Evolutionary conservation across 495 filamentous ascomycete genomes (phyloP), one percentile per base, ranked within the genome.

Genomic region (Friedmanniomyces simplex): DNA sequence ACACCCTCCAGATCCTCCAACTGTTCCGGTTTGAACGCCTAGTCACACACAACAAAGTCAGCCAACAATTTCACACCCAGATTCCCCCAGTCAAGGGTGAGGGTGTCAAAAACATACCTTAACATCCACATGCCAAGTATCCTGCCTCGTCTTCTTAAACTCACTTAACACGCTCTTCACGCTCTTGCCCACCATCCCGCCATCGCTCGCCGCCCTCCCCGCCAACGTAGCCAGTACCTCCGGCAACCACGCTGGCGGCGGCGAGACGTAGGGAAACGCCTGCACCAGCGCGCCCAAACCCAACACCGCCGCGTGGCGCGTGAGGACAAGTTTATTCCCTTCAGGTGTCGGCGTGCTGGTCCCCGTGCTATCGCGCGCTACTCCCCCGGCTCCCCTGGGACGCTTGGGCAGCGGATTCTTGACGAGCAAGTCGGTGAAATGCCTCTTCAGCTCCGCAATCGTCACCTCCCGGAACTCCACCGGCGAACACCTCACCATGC

Each of bases 81-180:
- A 20, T 36, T 2, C 32, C 25, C 1, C 11, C 16, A 30, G 54
- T 30, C n/a, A 25, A n/a, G n/a, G n/a, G n/a, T n/a, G n/a, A n/a
- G n/a, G n/a, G n/a, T n/a, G n/a, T n/a, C n/a, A n/a, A n/a, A n/a
- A 41, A 61, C 77, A 66, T 67, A 96, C 93, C 87, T 95, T 97
- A 56, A 94, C 85, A 77, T 99, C 93, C 43, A 94, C 89, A 66
- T 87, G 83, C 93, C 93, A 99, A 63, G 91, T 99, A 77, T 99
- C 93, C 72, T 97, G 94, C 70, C 93, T 84, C 50, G 94, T 97
- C 80, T 97, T 99, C 74, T 99, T 99, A 71, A 99, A 99, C 63
- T 99, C 93, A 46, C 89, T 89, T 60, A 99, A 76, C 12, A 95
- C 90, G 20, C 78, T 81, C 78, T 99, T 99, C n/a, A 95, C 93